Conservation (phyloP, 495 filamentous ascomycete species). For the Lasiosphaeria hispida region DNA sequence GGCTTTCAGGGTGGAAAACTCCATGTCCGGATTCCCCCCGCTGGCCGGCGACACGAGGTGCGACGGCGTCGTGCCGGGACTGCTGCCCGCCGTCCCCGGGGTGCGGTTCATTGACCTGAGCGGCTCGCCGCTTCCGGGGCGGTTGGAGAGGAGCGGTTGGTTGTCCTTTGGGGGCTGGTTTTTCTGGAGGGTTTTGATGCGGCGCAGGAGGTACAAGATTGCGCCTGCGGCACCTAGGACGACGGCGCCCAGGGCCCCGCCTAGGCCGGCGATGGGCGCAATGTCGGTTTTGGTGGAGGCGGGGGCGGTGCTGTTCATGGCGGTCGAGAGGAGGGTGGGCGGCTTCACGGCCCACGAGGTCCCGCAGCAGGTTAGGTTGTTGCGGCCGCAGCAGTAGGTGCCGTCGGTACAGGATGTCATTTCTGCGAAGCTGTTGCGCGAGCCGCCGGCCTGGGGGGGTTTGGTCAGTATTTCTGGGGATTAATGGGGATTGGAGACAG, state of each 20-base stretch:
- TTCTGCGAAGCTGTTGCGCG: constrained; percentile 12
- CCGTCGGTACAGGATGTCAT: constrained; percentile 28
- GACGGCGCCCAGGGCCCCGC: constrained; percentile 12
- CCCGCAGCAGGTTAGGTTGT: constrained; percentile 29
- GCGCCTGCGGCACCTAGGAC: constrained; percentile 2
- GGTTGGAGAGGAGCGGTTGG: too few species aligned
- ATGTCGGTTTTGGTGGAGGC: not conserved
- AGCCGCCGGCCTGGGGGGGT: constrained; percentile 14
- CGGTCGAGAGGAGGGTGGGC: constrained; percentile 5
- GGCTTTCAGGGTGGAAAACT: not conserved
- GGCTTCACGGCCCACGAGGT: constrained; percentile 21
- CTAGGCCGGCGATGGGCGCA: not conserved
- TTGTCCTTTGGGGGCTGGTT: too few species aligned
- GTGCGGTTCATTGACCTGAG: not conserved
- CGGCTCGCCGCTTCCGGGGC: too few species aligned
- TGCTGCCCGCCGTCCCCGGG: not conserved
- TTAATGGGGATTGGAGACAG: not conserved
- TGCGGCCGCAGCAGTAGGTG: constrained; percentile 27
- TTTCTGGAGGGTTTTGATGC: not conserved
- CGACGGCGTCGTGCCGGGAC: not conserved
- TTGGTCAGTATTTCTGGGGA: not conserved
- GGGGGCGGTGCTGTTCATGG: not conserved
- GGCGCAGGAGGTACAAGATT: constrained; percentile 3
- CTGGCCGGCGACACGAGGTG: not conserved
- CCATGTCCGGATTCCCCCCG: not conserved